phyloP scores from a whole-genome alignment of 306 rosid species.

The Adenanthera pavonina region DNA sequence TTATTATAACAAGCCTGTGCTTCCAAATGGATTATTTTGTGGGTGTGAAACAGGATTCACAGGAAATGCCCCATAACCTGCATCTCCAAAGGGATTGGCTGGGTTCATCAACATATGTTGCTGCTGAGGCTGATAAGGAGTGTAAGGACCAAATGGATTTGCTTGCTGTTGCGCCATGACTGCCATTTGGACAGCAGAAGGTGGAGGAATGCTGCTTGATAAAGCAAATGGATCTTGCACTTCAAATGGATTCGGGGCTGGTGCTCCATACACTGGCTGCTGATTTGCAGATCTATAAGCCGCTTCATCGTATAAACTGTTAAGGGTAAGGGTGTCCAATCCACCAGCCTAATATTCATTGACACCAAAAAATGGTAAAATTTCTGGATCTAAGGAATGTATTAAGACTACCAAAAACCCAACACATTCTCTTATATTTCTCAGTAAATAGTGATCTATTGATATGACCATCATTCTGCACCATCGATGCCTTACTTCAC shows the following conservation, averaged over 20 bases:
- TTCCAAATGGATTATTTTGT: constrained; percentile 89
- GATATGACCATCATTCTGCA: background rate
- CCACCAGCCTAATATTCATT: constrained; percentile 85
- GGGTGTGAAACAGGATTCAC: constrained; percentile 62
- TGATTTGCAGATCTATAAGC: constrained; percentile 79
- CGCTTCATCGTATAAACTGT: constrained; percentile 86
- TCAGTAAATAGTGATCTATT: background rate
- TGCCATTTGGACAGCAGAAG: constrained; percentile 75
- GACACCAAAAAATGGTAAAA: constrained; percentile 6
- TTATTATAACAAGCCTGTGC: constrained; percentile 76
- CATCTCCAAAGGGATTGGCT: constrained; percentile 88
- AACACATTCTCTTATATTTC: background rate
- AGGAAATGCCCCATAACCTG: constrained; percentile 79
- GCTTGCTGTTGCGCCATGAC: constrained; percentile 72
- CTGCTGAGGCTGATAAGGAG: constrained; percentile 64
- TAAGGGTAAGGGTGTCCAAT: constrained; percentile 87
- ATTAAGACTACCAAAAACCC: background rate
- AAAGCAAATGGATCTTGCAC: constrained; percentile 86
- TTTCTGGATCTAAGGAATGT: constrained; percentile 28
- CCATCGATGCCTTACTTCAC: background rate
- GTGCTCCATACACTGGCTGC: constrained; percentile 88
- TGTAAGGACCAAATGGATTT: constrained; percentile 89
- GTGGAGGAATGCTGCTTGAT: constrained; percentile 70
- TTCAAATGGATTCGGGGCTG: constrained; percentile 95
- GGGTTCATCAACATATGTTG: constrained; percentile 76